Evolutionary conservation across 805 yeast species (phyloP).

Genomic region (Dipodascopsis uninucleata): DNA sequence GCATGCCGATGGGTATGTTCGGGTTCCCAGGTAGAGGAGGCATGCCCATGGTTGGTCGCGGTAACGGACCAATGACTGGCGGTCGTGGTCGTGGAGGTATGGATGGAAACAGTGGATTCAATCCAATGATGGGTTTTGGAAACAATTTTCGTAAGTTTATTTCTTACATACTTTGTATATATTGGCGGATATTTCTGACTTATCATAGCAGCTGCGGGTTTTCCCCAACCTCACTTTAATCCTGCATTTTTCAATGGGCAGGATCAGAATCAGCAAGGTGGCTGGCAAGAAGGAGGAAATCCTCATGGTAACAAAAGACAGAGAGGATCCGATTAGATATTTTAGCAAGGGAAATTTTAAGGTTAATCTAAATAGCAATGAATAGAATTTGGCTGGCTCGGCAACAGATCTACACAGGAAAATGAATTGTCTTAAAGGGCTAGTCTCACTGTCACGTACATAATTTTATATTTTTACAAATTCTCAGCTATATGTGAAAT

Average conservation of each 20-base stretch:
- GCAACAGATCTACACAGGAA: too few species aligned
- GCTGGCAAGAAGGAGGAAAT: constrained; percentile 23
- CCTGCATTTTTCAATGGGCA: constrained; percentile 27
- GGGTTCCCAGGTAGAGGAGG: constrained; percentile 26
- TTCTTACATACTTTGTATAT: background rate
- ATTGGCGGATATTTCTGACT: background rate
- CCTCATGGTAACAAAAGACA: constrained; percentile 29
- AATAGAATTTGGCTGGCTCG: too few species aligned
- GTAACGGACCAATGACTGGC: constrained; percentile 15
- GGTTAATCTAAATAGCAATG: too few species aligned
- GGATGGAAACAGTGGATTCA: constrained; percentile 16
- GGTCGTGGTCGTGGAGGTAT: constrained; percentile 22
- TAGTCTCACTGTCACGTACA: too few species aligned
- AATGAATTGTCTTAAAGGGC: too few species aligned
- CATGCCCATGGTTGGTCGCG: constrained; percentile 16
- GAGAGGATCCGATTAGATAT: constrained; percentile 12
- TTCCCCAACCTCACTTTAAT: constrained; percentile 26
- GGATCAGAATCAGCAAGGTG: constrained; percentile 18
- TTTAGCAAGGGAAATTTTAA: too few species aligned
- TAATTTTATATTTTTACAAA: too few species aligned
- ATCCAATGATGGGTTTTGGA: constrained; percentile 13
- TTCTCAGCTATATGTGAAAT: too few species aligned
- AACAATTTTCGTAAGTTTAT: constrained; percentile 20
- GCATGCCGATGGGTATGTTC: constrained; percentile 25
- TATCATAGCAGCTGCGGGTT: constrained; percentile 18